Conservation (phyloP, 2,329 filamentous ascomycete species). For the Diaporthe ilicicola region DNA sequence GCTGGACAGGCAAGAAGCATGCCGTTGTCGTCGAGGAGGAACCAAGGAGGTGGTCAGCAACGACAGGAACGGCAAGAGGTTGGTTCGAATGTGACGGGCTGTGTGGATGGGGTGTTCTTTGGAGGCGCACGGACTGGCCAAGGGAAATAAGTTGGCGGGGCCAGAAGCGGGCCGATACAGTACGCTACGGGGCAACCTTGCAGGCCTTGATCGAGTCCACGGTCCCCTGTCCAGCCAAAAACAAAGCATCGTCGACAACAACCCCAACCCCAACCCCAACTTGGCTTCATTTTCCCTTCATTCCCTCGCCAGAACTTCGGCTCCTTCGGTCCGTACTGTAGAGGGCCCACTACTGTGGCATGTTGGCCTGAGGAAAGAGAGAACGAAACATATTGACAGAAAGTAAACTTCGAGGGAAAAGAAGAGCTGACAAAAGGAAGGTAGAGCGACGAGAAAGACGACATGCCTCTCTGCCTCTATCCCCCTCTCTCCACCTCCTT, state of each 20-base stretch:
- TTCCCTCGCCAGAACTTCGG: not conserved
- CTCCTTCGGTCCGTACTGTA: not conserved
- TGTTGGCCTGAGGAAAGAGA: not conserved
- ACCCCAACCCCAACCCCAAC: not conserved
- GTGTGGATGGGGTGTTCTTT: not conserved
- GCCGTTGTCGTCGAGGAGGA: not conserved
- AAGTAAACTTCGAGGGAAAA: no score
- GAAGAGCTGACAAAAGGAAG: not conserved
- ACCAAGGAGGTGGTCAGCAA: not conserved
- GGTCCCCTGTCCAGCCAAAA: conserved; percentile 20
- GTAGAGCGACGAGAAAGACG: no score
- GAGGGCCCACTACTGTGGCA: no score
- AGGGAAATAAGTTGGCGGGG: conserved; percentile 7
- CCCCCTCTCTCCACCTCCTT: not conserved
- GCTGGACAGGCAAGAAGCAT: not conserved
- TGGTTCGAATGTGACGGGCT: not conserved
- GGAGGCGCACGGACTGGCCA: not conserved
- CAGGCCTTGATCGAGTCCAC: conserved; percentile 4
- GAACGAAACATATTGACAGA: no score
- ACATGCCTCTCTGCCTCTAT: not conserved
- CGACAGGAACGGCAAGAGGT: not conserved
- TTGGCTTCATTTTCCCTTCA: not conserved
- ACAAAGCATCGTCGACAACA: not conserved
- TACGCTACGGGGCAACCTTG: no score
- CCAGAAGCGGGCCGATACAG: conserved; percentile 7